These are phyloP conservation scores for Effrenium voratum DNA, from an alignment of 73 alveolate species.

Conservation along the genomic window DNA sequence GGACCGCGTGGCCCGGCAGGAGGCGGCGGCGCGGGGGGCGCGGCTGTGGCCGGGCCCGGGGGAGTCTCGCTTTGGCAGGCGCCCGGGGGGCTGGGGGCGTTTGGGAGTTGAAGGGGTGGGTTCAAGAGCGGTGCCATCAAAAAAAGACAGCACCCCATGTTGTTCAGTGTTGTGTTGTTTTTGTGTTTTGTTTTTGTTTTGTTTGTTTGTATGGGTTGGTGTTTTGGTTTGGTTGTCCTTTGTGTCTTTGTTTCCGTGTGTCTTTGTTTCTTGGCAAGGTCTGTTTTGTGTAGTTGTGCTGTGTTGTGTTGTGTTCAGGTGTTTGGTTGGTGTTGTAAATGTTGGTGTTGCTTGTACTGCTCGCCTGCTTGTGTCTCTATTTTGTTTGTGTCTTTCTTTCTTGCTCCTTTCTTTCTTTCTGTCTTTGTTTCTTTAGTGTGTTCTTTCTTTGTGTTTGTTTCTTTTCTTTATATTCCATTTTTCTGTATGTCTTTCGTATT, in stretches of 20 bases:
- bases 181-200: background rate
- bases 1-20: constrained; percentile 54
- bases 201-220: background rate
- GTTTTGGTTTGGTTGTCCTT: background rate
- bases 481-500: too few relatives aligned
- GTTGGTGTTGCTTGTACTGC: too few relatives aligned
- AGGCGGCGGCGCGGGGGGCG: constrained; percentile 14
- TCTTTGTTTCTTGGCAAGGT: background rate
- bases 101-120: background rate
- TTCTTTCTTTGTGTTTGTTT: too few relatives aligned
- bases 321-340: too few relatives aligned
- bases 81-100: background rate
- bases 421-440: too few relatives aligned
- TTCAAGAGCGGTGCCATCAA: background rate
- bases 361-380: too few relatives aligned
- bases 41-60: constrained; percentile 36
- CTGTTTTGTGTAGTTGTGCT: too few relatives aligned
- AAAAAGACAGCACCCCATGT: background rate
- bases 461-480: too few relatives aligned
- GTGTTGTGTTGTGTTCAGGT: too few relatives aligned
- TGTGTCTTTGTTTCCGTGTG: background rate
- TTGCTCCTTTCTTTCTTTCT: too few relatives aligned
- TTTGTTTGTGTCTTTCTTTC: too few relatives aligned
- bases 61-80: constrained; percentile 48
- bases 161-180: too few relatives aligned